Evolutionary conservation across 345 rosid species (phyloP).

Genomic region (Noccaea bulbosa): DNA sequence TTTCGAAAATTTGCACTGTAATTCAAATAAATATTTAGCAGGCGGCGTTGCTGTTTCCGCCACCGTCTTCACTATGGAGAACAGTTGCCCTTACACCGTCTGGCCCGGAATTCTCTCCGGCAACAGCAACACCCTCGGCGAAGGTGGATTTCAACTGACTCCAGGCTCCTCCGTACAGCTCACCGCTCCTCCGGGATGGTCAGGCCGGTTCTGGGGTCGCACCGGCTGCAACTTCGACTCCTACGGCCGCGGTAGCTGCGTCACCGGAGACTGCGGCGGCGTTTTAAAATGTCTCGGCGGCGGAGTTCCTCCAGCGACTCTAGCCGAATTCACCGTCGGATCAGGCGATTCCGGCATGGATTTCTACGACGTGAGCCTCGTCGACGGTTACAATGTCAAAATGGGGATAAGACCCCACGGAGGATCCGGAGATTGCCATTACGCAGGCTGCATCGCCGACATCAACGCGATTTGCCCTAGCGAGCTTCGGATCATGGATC

Average conservation of each 20-base stretch:
- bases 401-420: constrained; percentile 66
- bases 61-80: constrained; percentile 67
- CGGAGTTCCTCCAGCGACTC: constrained; percentile 76
- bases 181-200: constrained; percentile 76
- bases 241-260: constrained; percentile 66
- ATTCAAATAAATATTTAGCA: neutral
- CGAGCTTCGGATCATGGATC: constrained; percentile 57
- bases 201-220: constrained; percentile 91
- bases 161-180: constrained; percentile 58
- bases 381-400: constrained; percentile 86
- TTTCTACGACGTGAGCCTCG: constrained; percentile 89
- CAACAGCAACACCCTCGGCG: constrained; percentile 62
- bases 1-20: neutral
- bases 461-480: constrained; percentile 70
- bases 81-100: constrained; percentile 66
- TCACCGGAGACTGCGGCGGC: constrained; percentile 88
- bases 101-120: constrained; percentile 93
- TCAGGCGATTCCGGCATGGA: constrained; percentile 52
- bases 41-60: constrained; percentile 49
- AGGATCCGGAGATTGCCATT: constrained; percentile 70
- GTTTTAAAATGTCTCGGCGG: constrained; percentile 64
- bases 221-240: constrained; percentile 77
- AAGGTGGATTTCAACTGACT: constrained; percentile 68
- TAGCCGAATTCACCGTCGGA: constrained; percentile 79
- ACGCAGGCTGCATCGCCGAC: constrained; percentile 79